These are phyloP conservation scores for Trichophyton simii DNA, from an alignment of 2,329 filamentous ascomycete species.

Conservation along the genomic window DNA sequence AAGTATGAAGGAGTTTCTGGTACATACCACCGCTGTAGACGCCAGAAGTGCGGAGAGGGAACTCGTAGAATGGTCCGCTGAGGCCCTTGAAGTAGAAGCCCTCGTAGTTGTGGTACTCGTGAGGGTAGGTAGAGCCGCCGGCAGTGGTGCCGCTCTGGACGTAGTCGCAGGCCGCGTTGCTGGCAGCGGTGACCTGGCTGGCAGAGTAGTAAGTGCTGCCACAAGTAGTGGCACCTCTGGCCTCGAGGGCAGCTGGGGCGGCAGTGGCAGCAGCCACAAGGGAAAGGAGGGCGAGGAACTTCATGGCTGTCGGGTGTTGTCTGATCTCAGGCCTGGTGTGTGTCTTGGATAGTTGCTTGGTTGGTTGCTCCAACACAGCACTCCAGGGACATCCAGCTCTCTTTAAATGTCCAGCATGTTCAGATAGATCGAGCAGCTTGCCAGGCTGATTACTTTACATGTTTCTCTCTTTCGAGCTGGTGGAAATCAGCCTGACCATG, in stretches of 20 bases:
- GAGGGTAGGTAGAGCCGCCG: not conserved
- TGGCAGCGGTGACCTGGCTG: not conserved
- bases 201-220: slow-evolving; percentile 2
- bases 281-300: not conserved
- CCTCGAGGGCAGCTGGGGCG: not conserved
- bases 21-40: slow-evolving; percentile 1
- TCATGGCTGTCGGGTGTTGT: not conserved
- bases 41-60: not conserved
- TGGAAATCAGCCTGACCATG: not conserved
- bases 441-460: too few species aligned
- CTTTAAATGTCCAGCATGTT: not conserved
- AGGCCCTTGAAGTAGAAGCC: not conserved
- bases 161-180: not conserved
- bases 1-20: not conserved
- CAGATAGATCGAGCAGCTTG: not conserved
- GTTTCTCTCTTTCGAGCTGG: not conserved
- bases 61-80: not conserved
- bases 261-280: not conserved
- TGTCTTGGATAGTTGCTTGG: not conserved
- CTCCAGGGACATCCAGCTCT: too few species aligned
- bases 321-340: not conserved
- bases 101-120: slow-evolving; percentile 1
- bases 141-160: not conserved
- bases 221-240: slow-evolving; percentile 1
- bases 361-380: not conserved